phyloP scores from a whole-genome alignment of 345 rosid genomes.

The Firmiana major region DNA sequence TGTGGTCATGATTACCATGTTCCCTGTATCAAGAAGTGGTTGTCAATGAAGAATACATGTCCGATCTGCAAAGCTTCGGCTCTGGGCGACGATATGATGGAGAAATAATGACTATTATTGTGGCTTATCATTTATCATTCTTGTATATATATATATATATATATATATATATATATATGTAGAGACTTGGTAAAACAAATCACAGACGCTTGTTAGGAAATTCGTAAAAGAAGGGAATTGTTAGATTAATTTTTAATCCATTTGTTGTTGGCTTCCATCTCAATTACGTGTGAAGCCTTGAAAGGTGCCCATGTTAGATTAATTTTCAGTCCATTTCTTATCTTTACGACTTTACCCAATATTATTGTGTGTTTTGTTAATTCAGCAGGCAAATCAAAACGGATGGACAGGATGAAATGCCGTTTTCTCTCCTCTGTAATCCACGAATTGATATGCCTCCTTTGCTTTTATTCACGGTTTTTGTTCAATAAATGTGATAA shows the following conservation, averaged over 20 bases:
- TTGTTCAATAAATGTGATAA: no score
- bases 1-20: slow-evolving; percentile 80
- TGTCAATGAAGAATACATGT: slow-evolving; percentile 77
- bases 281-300: neutral
- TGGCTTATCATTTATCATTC: slow-evolving; percentile 16
- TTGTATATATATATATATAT: slow-evolving; percentile 13
- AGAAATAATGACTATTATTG: slow-evolving; percentile 6
- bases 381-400: no score
- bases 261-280: neutral
- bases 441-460: no score
- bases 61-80: slow-evolving; percentile 81
- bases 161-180: neutral
- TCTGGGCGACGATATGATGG: slow-evolving; percentile 30
- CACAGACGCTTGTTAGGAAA: slow-evolving; percentile 19
- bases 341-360: neutral
- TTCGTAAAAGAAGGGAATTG: slow-evolving; percentile 15
- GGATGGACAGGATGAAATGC: no score
- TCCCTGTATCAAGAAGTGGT: slow-evolving; percentile 71
- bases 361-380: no score
- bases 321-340: neutral
- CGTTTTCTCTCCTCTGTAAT: no score
- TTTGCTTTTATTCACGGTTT: neutral
- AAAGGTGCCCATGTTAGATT: neutral
- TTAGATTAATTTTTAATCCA: neutral
- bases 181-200: slow-evolving; percentile 7